phyloP scores from a whole-genome alignment of 1,139 yeast species.

The Diutina ranongensis region DNA sequence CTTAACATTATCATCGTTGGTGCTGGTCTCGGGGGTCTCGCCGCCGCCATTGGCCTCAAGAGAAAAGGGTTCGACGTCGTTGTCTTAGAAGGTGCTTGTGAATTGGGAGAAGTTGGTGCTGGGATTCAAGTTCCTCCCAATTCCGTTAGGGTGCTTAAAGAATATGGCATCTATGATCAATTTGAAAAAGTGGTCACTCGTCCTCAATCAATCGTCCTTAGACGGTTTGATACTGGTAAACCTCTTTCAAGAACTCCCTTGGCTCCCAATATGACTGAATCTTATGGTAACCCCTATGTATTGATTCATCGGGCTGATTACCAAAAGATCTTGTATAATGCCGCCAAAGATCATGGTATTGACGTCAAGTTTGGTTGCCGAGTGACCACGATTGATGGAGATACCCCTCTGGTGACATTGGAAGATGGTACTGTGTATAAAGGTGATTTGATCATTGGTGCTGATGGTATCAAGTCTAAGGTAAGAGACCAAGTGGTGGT shows the following conservation, averaged over 20 bases:
- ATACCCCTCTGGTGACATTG: constrained; percentile 14
- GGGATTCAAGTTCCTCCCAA: constrained; percentile 28
- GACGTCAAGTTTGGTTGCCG: constrained; percentile 13
- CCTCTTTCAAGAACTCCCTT: constrained; percentile 8
- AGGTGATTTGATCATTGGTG: constrained; percentile 25
- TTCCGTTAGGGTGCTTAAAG: constrained; percentile 13
- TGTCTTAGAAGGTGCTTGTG: constrained; percentile 20
- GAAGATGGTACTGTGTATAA: constrained; percentile 13
- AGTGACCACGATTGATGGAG: constrained; percentile 16
- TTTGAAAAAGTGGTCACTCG: background rate
- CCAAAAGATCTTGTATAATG: constrained; percentile 15
- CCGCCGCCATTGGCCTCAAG: constrained; percentile 22
- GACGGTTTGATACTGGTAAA: constrained; percentile 2
- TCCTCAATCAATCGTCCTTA: background rate
- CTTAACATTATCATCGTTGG: constrained; percentile 17
- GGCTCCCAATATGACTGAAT: constrained; percentile 14
- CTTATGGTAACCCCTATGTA: constrained; percentile 15
- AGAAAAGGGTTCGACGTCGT: constrained; percentile 22
- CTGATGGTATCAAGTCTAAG: constrained; percentile 25
- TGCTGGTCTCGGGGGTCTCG: constrained; percentile 28
- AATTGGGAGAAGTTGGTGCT: constrained; percentile 30
- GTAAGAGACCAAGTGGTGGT: constrained; percentile 11
- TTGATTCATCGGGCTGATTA: constrained; percentile 22
- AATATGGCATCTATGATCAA: background rate
- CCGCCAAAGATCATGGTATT: constrained; percentile 17